Evolutionary conservation across 1,139 yeast genomes (phyloP), one percentile per base, ranked within the genome.

Genomic region (Saccharomyces pastorianus): DNA sequence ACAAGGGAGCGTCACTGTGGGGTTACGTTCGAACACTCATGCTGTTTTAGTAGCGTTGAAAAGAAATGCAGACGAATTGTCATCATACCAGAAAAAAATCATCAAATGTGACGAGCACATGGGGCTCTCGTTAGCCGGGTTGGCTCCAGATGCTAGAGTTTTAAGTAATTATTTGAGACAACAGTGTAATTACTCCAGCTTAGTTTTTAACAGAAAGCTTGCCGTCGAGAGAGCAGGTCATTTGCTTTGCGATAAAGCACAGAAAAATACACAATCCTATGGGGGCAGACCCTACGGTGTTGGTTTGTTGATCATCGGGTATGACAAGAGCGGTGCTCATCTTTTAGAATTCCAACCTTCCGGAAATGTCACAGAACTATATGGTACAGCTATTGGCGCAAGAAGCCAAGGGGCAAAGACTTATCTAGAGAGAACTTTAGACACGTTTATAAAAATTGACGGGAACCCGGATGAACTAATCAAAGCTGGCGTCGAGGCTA

Each of bases 281-380:
- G 99, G 98, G 9, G 85, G 95, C 14, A 84, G 99, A 71, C 99
- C 99, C 13, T 93, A 93, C 69, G 99, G 99, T 60, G 99, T 93
- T 23, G 99, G 99, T 4, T 77, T 93, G 60, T 76, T 93, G 58
- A 81, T 93, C 53, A 84, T 89, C n/a, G 99, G 99, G 23, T 81
- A 82, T 68, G 99, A 93, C 70, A 96, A 88, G 68, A 81, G 90
- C 42, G 99, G 99, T 9, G 88, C 98, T 13, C 99, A 93, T 72
- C 76, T 93, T 61, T 85, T 83, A 70, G 99, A 95, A 75, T 95
- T 93, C 73, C 91, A 88, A 69, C 99, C 99, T 23, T 85, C 96
- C 9, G 99, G 99, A 3, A 85, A 95, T 31, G 95, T 87, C 26
- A 77, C 90, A 67, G 98, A 93, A 71, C 88, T 91, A 69, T 82